phyloP scores from a whole-genome alignment of 805 yeast species.

The Ogataea saltuana region DNA sequence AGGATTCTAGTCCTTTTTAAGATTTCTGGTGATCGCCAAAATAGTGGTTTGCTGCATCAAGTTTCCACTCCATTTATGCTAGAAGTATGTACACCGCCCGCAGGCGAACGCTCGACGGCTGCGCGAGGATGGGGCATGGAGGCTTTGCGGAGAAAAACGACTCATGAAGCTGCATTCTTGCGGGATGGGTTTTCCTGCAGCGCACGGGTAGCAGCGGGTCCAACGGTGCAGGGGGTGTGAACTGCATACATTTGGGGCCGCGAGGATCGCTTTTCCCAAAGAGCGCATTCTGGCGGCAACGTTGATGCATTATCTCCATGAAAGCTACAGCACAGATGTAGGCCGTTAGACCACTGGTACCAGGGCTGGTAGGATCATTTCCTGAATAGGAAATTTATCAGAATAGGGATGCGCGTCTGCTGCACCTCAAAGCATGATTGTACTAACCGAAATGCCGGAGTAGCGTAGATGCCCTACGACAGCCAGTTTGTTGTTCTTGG shows the following conservation, averaged over 20 bases:
- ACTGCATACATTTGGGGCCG: neutral
- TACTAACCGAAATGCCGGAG: neutral
- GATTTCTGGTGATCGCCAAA: constrained; percentile 4
- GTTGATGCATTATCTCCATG: neutral
- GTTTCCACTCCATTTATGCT: neutral
- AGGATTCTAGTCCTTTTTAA: neutral
- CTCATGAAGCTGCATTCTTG: neutral
- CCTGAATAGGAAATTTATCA: neutral
- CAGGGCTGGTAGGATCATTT: constrained; percentile 1
- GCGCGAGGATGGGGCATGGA: neutral
- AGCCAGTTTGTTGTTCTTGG: no score
- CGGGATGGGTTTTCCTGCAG: neutral
- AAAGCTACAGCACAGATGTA: neutral
- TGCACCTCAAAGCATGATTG: neutral
- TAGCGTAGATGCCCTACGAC: no score
- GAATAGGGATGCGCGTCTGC: neutral
- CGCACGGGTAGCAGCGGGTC: no score
- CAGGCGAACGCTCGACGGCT: constrained; percentile 3
- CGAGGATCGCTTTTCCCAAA: neutral
- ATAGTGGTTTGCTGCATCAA: constrained; percentile 2
- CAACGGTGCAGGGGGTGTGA: no score
- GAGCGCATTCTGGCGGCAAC: neutral
- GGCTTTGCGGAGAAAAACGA: constrained; percentile 2
- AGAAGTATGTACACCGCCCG: constrained; percentile 6
- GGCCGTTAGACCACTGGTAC: constrained; percentile 4